Base-by-base conservation (phyloP, 805 yeast genomes). In the Myxozyma vanderwaltii region DNA sequence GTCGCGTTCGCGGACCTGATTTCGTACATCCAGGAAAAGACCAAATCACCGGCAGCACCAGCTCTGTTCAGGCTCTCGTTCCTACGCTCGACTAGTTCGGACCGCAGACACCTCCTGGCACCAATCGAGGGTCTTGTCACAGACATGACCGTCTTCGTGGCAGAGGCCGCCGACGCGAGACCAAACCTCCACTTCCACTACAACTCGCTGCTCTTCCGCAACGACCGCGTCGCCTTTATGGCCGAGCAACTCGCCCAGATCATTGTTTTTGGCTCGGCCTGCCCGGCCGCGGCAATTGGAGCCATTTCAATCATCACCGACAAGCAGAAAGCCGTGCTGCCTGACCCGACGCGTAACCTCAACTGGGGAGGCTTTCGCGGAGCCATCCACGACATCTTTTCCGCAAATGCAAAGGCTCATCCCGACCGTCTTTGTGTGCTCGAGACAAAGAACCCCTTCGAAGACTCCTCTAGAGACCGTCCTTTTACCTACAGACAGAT, bases 351-450 rank as follows among this genome's bases (percentile, higher is more conserved):
- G 7, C 72, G 77, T 8, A 87, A 91, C 68, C 79, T 94, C 64
- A 96, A 91, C 74, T 94, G 97, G 97, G 79, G 85, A 43, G 88
- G 87, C 29, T 94, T 83, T 74, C 81, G 95, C 66, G 99, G 99
- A 47, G 91, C 98, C 15, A 95, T 94, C 68, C 99, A 94, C 70
- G 99, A 94, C 69, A 91, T 94, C 45, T 94, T 94, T 75, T 86
- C 88, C 74, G 84, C 80, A 58, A 95, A 94, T 71, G 97, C 99
- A 13, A 84, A 79, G 47, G 81, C 80, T 67, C 85, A 82, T 72
- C 99, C 99, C 2, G 91, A 89, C 35, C 82, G 96, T 71, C 79
- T 88, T 12, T 90, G 98, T 77, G 96, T 94, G 41, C 86, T 92
- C 27, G 99, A 94, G 75, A 92, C 99, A 26, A 87, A 86, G 63